Percentiles rank a stretch among this genome's conserved stretches.
Conservation (phyloP, 1,139 yeast species). For the Kodamaea fungicola region DNA sequence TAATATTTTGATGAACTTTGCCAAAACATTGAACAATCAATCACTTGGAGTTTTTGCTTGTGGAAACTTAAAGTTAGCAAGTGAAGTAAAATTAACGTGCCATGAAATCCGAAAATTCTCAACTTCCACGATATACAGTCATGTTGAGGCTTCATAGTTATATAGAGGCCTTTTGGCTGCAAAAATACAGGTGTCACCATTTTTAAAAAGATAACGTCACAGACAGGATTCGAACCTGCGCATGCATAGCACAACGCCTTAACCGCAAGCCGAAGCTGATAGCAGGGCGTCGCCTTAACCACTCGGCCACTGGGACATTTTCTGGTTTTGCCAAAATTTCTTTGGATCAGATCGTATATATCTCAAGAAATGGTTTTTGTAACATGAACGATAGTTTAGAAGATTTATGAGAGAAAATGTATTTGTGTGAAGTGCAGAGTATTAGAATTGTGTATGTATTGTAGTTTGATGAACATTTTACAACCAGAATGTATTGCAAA, state of each 20-base stretch:
- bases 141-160: too few species aligned
- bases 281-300: constrained; percentile 27
- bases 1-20: constrained; percentile 1
- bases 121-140: constrained; percentile 19
- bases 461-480: too few species aligned
- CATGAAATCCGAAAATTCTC: constrained; percentile 24
- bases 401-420: background rate
- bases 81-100: constrained; percentile 23
- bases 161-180: too few species aligned
- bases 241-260: constrained; percentile 80
- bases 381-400: too few species aligned
- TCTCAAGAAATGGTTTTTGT: too few species aligned
- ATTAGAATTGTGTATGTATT: too few species aligned
- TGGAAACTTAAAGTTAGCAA: constrained; percentile 32
- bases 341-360: too few species aligned
- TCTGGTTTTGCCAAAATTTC: background rate
- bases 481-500: too few species aligned
- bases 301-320: constrained; percentile 22
- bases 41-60: constrained; percentile 35
- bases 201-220: constrained; percentile 56
- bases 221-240: constrained; percentile 92
- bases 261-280: constrained; percentile 27
- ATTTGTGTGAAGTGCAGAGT: too few species aligned
- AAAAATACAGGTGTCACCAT: background rate
- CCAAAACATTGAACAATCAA: constrained; percentile 7